phyloP scores from a whole-genome alignment of 805 yeast genomes.

The Metschnikowia amazonensis region DNA sequence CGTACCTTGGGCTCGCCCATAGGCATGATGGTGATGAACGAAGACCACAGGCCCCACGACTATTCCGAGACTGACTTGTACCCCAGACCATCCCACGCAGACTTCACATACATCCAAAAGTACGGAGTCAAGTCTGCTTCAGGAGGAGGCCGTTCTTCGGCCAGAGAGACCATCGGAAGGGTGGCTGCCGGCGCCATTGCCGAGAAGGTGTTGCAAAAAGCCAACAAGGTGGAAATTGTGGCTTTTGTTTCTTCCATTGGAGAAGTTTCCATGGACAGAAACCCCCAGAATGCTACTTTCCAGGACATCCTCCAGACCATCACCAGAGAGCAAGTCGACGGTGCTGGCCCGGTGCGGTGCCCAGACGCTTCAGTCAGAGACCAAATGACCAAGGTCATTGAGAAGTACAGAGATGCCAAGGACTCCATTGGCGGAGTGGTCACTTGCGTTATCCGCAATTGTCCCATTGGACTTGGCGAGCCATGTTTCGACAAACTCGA shows the following conservation, averaged over 20 bases:
- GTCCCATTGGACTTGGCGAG: constrained; percentile 95
- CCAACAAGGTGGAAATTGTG: constrained; percentile 84
- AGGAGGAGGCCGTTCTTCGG: constrained; percentile 97
- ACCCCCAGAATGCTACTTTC: constrained; percentile 62
- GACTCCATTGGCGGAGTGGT: constrained; percentile 98
- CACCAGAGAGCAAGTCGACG: constrained; percentile 86
- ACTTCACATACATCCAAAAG: constrained; percentile 84
- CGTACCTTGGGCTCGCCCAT: constrained; percentile 92
- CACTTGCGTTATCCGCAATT: constrained; percentile 92
- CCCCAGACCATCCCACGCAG: constrained; percentile 98
- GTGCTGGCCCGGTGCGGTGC: constrained; percentile 87
- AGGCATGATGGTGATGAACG: constrained; percentile 86
- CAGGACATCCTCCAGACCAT: constrained; percentile 64
- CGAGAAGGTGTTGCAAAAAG: constrained; percentile 77
- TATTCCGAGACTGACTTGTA: constrained; percentile 91
- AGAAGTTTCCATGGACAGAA: constrained; percentile 68
- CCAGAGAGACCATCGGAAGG: constrained; percentile 97
- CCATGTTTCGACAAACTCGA: constrained; percentile 96
- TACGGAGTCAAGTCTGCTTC: constrained; percentile 91
- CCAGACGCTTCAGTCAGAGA: constrained; percentile 73
- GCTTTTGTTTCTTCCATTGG: constrained; percentile 97
- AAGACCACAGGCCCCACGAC: constrained; percentile 96
- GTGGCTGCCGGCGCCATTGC: constrained; percentile 99
- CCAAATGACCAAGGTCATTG: constrained; percentile 82
- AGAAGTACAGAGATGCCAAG: constrained; percentile 74